A percentile compares a stretch with the other conserved stretches of the same genome.
Evolutionary conservation across 1,284 basidiomycete genomes (phyloP).

Genomic region (Malassezia brasiliensis): DNA sequence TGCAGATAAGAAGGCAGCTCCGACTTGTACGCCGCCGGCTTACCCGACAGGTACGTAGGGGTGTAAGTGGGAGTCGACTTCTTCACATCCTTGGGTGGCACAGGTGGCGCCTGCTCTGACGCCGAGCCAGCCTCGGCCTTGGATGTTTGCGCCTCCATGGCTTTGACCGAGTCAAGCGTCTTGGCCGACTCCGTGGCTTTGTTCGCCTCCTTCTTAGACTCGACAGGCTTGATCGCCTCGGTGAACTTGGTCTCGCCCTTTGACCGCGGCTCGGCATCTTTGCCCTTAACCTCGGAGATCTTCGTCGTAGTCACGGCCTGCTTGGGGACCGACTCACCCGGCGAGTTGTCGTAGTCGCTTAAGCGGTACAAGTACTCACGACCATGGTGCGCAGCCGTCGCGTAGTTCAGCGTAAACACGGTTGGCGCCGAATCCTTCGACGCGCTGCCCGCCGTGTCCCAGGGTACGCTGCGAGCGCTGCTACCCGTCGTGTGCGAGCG

Average conservation of each 20-base stretch:
- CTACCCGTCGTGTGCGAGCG: background rate
- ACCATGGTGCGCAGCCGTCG: background rate
- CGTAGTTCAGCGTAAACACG: background rate
- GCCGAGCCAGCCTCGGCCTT: background rate
- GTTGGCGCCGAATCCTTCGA: background rate
- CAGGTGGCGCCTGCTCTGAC: background rate
- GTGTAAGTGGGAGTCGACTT: background rate
- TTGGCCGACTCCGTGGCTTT: background rate
- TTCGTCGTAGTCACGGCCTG: background rate
- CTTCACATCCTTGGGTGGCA: background rate
- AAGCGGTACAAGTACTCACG: background rate
- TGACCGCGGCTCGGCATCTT: background rate
- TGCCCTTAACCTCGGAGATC: background rate
- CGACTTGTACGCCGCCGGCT: background rate
- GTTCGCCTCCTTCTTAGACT: background rate
- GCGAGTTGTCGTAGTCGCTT: background rate
- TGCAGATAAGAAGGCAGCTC: constrained; percentile 1
- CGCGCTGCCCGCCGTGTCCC: too few species aligned
- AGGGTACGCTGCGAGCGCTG: background rate
- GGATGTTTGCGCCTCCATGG: background rate
- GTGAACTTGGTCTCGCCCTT: constrained; percentile 7
- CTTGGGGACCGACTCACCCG: background rate
- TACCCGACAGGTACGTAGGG: background rate
- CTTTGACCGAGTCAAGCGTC: background rate
- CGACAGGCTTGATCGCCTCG: background rate